Evolutionary conservation across 176 grass and related monocot species (phyloP).

Genomic region (Oryza glaberrima): DNA sequence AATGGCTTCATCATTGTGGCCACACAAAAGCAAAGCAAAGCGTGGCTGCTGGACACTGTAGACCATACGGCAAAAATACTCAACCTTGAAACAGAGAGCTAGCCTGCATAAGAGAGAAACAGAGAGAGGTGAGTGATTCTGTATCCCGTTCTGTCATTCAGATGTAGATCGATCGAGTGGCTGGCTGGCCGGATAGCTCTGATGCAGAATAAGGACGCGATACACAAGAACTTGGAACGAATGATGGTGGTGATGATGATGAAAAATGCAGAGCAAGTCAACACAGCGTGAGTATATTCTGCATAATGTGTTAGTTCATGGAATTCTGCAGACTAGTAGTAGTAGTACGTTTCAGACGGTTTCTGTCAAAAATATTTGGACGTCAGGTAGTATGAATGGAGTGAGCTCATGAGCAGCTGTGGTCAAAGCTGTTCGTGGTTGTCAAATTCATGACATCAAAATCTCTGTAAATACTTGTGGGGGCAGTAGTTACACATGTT

Average conservation of each 20-base stretch:
- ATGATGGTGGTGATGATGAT: constrained; percentile 27
- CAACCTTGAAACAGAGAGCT: neutral
- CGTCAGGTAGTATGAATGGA: constrained; percentile 24
- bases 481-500: constrained; percentile 26
- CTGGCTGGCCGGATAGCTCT: neutral
- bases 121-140: neutral
- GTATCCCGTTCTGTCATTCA: neutral
- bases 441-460: constrained; percentile 29
- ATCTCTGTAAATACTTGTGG: constrained; percentile 29
- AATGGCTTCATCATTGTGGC: constrained; percentile 52
- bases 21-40: constrained; percentile 59
- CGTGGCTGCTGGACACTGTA: constrained; percentile 32
- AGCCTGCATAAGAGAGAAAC: neutral
- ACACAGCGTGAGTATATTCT: neutral
- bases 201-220: neutral
- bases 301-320: neutral
- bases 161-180: constrained; percentile 15
- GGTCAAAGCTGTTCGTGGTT: constrained; percentile 16
- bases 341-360: neutral
- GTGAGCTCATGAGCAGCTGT: neutral
- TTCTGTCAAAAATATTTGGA: neutral
- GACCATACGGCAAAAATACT: constrained; percentile 29
- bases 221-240: constrained; percentile 1
- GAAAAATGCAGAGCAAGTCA: neutral
- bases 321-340: neutral